Evolutionary conservation across 179 eudicot genomes (phyloP).

Genomic region (Corrigiola litoralis): DNA sequence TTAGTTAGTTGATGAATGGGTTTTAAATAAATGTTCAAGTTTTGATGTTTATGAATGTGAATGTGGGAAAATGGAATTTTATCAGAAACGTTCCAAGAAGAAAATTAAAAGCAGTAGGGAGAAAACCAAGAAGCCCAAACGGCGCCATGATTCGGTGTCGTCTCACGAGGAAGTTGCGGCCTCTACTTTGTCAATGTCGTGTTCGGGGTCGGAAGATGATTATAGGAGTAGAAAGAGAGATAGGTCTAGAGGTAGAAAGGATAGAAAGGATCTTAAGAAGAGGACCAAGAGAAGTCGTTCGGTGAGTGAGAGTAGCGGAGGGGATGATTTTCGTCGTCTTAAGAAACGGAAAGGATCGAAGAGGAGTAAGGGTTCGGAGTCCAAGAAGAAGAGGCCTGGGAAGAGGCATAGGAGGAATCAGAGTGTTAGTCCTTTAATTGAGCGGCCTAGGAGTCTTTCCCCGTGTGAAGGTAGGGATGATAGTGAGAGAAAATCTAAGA

Average conservation of each 20-base stretch:
- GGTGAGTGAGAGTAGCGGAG: constrained; percentile 31
- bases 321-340: constrained; percentile 19
- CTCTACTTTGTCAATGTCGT: constrained; percentile 29
- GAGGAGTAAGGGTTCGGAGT: constrained; percentile 30
- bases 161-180: constrained; percentile 40
- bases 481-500: constrained; percentile 23
- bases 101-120: constrained; percentile 38
- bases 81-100: constrained; percentile 57
- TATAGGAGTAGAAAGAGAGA: constrained; percentile 35
- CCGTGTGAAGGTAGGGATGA: constrained; percentile 30
- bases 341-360: constrained; percentile 48
- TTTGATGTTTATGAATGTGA: constrained; percentile 10
- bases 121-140: constrained; percentile 52
- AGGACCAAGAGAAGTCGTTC: constrained; percentile 34
- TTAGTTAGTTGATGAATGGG: not conserved
- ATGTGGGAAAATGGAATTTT: constrained; percentile 12
- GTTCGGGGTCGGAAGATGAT: constrained; percentile 30
- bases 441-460: constrained; percentile 41
- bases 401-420: constrained; percentile 51
- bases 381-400: constrained; percentile 36
- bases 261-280: constrained; percentile 41
- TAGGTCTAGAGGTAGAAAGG: constrained; percentile 44
- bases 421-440: constrained; percentile 44
- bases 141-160: constrained; percentile 34
- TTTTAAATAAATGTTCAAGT: not conserved